Conservation (phyloP, 768 basidiomycete species). For the Strobilomyces dryophilus region DNA sequence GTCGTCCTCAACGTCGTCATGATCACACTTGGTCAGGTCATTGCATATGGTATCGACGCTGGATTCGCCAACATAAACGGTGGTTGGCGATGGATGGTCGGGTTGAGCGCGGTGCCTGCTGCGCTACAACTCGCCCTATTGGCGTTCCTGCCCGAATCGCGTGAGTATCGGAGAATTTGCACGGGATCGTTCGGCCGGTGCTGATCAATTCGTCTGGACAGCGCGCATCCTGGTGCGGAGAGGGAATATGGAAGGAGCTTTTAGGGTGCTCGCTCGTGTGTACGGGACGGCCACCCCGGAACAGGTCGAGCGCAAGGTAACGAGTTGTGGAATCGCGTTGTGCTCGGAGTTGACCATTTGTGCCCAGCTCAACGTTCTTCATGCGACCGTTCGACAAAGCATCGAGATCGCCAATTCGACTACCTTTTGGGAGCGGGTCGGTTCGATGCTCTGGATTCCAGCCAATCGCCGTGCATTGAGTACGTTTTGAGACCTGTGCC, state of each 20-base stretch:
- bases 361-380: conserved; percentile 52
- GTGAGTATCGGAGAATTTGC: conserved; percentile 37
- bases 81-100: conserved; percentile 87
- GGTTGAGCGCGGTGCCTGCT: conserved; percentile 67
- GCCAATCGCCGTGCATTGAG: conserved; percentile 68
- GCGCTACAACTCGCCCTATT: conserved; percentile 57
- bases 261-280: conserved; percentile 56
- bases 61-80: conserved; percentile 52
- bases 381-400: conserved; percentile 55
- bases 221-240: conserved; percentile 64
- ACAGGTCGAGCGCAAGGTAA: conserved; percentile 64
- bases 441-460: conserved; percentile 50
- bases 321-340: background rate
- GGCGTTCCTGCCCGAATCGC: conserved; percentile 73
- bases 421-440: conserved; percentile 52
- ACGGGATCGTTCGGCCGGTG: background rate
- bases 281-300: conserved; percentile 61
- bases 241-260: conserved; percentile 49
- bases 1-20: conserved; percentile 79
- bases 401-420: conserved; percentile 59
- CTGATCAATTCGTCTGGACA: conserved; percentile 12
- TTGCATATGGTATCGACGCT: conserved; percentile 72
- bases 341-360: background rate
- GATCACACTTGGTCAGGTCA: conserved; percentile 78
- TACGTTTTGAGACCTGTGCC: conserved; percentile 27